A percentile compares a stretch with the other conserved stretches of the same genome.
These are phyloP conservation scores for Liquidambar formosana DNA, from an alignment of 164 flowering plant species.

Conservation along the genomic window DNA sequence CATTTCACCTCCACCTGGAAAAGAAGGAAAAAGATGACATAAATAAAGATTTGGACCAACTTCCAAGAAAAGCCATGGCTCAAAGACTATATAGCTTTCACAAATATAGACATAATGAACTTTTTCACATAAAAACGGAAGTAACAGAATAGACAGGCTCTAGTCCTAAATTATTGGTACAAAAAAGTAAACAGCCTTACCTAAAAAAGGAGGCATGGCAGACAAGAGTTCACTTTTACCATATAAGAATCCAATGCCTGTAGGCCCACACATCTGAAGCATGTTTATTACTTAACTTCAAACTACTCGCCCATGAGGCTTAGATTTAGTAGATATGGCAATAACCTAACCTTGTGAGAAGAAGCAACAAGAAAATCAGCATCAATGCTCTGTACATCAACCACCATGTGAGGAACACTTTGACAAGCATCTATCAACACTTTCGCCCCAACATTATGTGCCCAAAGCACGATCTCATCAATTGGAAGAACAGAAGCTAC, in stretches of 20 bases:
- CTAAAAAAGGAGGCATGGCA: conserved; percentile 91
- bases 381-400: conserved; percentile 77
- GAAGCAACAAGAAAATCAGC: conserved; percentile 98
- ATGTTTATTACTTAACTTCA: conserved; percentile 55
- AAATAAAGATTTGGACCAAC: not conserved
- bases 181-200: conserved; percentile 31
- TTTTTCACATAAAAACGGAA: not conserved
- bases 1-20: conserved; percentile 98
- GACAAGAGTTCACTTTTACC: conserved; percentile 73
- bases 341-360: conserved; percentile 85
- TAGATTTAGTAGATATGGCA: conserved; percentile 6
- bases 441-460: conserved; percentile 90
- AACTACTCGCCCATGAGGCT: conserved; percentile 7
- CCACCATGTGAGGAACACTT: conserved; percentile 98
- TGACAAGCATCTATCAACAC: conserved; percentile 98
- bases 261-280: conserved; percentile 99
- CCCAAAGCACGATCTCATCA: conserved; percentile 64
- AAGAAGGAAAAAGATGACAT: not conserved
- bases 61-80: not conserved
- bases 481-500: conserved; percentile 89
- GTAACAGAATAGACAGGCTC: not conserved
- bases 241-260: conserved; percentile 97
- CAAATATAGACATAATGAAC: not conserved
- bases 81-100: not conserved
- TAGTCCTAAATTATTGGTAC: not conserved